phyloP scores from a whole-genome alignment of 2,329 filamentous ascomycete genomes.

The Xylariaceae sp. region DNA sequence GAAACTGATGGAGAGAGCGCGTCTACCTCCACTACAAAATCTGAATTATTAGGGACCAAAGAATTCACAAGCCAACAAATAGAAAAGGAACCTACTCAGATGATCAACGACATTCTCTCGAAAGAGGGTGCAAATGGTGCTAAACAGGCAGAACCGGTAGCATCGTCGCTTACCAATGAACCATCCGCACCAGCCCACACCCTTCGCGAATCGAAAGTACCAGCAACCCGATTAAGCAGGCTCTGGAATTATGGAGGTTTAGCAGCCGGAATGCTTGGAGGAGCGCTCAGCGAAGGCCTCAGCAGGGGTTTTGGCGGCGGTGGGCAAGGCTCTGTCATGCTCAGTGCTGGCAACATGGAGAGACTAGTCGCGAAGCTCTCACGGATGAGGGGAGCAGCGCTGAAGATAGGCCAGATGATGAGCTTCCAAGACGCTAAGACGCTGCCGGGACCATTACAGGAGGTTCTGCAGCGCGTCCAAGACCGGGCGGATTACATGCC shows the following conservation, averaged over 20 bases:
- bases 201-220: constrained; percentile 87
- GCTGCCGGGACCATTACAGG: constrained; percentile 83
- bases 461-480: constrained; percentile 91
- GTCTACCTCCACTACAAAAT: background rate
- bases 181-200: constrained; percentile 57
- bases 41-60: constrained; percentile 14
- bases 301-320: constrained; percentile 77
- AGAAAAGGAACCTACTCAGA: constrained; percentile 34
- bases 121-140: constrained; percentile 32
- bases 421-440: constrained; percentile 98
- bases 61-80: constrained; percentile 21
- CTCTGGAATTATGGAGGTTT: constrained; percentile 95
- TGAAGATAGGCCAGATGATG: constrained; percentile 97
- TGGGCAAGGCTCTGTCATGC: constrained; percentile 75
- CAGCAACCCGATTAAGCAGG: constrained; percentile 82
- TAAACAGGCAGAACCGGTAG: constrained; percentile 9
- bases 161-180: constrained; percentile 22
- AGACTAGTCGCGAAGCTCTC: constrained; percentile 90
- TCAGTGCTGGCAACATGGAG: constrained; percentile 91
- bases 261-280: constrained; percentile 93
- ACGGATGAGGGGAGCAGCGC: constrained; percentile 93
- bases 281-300: constrained; percentile 84
- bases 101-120: constrained; percentile 33
- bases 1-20: background rate
- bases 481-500: constrained; percentile 99